Conservation (phyloP, 2,329 filamentous ascomycete genomes). For the Colletotrichum tofieldiae region DNA sequence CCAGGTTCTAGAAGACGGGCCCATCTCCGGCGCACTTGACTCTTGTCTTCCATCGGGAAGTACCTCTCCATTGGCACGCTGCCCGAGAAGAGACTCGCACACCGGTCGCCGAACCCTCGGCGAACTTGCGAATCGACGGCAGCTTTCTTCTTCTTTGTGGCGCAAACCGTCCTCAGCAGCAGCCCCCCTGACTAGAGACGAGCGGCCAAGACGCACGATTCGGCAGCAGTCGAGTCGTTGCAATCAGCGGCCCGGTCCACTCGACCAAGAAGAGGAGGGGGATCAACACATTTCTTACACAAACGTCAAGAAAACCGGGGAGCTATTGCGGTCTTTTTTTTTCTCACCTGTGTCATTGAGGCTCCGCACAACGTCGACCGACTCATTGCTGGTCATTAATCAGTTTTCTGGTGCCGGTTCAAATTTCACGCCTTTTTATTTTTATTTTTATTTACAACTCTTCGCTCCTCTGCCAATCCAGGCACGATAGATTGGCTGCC, state of each 20-base stretch:
- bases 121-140: constrained; percentile 1
- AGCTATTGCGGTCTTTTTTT: not conserved
- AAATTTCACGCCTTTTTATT: not conserved
- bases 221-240: constrained; percentile 19
- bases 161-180: constrained; percentile 1
- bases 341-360: not conserved
- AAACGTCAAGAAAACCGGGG: constrained; percentile 6
- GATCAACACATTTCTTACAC: constrained; percentile 12
- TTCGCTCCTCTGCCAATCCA: constrained; percentile 1
- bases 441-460: not conserved
- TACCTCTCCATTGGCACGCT: constrained; percentile 11
- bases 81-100: not conserved
- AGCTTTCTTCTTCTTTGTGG: not conserved
- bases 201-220: constrained; percentile 5
- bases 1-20: constrained; percentile 41
- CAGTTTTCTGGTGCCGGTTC: not conserved
- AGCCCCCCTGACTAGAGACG: constrained; percentile 15
- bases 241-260: constrained; percentile 38
- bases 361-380: constrained; percentile 14
- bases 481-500: constrained; percentile 6
- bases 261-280: not conserved
- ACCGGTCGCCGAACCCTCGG: not conserved
- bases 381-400: constrained; percentile 1
- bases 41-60: constrained; percentile 13
- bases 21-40: constrained; percentile 25